Percentiles rank a stretch among this genome's conserved stretches.
Conservation (phyloP, 2,329 filamentous ascomycete species). For the Fusarium musae region DNA sequence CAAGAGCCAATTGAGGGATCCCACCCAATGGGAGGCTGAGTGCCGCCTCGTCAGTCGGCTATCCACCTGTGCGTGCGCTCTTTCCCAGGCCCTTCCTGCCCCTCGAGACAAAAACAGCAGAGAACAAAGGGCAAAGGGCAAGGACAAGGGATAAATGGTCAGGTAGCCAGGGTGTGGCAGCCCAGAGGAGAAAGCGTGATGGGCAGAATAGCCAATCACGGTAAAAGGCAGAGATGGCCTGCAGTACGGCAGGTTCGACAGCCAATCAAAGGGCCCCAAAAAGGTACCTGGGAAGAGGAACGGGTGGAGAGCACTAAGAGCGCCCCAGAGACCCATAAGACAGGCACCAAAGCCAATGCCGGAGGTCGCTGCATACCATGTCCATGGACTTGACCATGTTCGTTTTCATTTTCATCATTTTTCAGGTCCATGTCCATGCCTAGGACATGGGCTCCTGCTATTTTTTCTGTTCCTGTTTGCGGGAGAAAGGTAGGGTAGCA, state of each 20-base stretch:
- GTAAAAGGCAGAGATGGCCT: constrained; percentile 31
- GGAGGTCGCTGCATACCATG: constrained; percentile 37
- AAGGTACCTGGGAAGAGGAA: constrained; percentile 32
- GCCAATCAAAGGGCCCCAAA: constrained; percentile 8
- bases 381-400: constrained; percentile 20
- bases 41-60: constrained; percentile 29
- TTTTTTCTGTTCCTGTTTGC: constrained; percentile 6
- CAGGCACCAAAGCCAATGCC: constrained; percentile 41
- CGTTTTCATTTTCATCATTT: constrained; percentile 16
- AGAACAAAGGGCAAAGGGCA: constrained; percentile 1
- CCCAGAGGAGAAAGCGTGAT: constrained; percentile 5
- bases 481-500: background rate
- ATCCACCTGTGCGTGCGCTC: constrained; percentile 13
- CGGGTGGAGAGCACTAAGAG: constrained; percentile 29
- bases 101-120: background rate
- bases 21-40: constrained; percentile 33
- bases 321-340: constrained; percentile 22
- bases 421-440: constrained; percentile 14
- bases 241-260: constrained; percentile 26
- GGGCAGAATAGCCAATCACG: constrained; percentile 17
- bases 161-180: constrained; percentile 1
- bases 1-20: constrained; percentile 34
- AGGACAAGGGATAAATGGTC: background rate
- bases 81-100: background rate
- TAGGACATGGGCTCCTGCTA: background rate